A percentile compares a stretch with the other conserved stretches of the same genome.
phyloP scores from a whole-genome alignment of 768 basidiomycete species.

The Hygrocybe punicea region DNA sequence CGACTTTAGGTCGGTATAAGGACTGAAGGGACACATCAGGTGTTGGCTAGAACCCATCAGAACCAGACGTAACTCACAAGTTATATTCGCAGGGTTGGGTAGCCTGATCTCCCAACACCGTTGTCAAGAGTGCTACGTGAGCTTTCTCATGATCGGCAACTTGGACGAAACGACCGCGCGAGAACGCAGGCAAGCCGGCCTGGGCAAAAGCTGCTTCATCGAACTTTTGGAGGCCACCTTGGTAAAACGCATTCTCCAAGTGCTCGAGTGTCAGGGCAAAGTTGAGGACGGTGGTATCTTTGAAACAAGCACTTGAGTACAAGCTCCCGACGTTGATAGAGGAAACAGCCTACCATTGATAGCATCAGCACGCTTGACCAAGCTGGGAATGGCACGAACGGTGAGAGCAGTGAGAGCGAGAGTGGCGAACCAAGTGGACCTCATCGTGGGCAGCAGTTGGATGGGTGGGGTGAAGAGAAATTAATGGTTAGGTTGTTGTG shows the following conservation, averaged over 20 bases:
- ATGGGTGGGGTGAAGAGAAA: background rate
- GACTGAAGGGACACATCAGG: conserved; percentile 26
- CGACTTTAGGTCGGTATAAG: conserved; percentile 41
- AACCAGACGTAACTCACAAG: conserved; percentile 19
- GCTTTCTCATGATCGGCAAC: conserved; percentile 46
- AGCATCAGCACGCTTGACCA: background rate
- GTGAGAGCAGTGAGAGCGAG: background rate
- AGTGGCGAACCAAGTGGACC: background rate
- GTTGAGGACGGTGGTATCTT: conserved; percentile 36
- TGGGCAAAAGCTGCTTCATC: conserved; percentile 38
- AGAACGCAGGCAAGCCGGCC: conserved; percentile 45
- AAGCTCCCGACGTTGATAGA: background rate
- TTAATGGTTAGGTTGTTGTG: background rate
- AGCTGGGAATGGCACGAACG: background rate
- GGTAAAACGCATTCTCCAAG: conserved; percentile 47
- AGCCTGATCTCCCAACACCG: conserved; percentile 33
- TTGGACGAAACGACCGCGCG: conserved; percentile 47
- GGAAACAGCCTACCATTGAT: background rate
- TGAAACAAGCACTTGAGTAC: background rate
- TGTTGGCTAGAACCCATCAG: background rate
- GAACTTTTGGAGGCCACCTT: conserved; percentile 39
- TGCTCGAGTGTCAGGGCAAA: conserved; percentile 46
- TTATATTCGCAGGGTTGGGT: conserved; percentile 37
- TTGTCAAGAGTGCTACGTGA: conserved; percentile 41
- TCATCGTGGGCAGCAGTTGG: background rate